These are phyloP conservation scores for Aspergillus phoenicis DNA, from an alignment of 2,329 filamentous ascomycete genomes.

Conservation along the genomic window DNA sequence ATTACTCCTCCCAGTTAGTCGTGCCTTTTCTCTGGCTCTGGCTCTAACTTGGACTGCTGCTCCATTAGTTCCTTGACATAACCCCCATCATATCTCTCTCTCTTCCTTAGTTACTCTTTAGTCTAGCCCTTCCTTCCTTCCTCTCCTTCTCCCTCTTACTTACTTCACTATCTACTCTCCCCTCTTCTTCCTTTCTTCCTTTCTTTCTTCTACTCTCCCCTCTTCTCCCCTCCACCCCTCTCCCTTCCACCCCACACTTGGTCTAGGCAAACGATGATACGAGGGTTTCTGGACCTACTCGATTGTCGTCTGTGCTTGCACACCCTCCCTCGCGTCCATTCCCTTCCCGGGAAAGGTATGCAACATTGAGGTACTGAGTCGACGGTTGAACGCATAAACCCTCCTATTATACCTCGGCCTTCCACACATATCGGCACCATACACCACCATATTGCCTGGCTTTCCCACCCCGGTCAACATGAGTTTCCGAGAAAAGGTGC, in stretches of 20 bases:
- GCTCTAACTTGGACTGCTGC: neutral
- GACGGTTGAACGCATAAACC: conserved; percentile 19
- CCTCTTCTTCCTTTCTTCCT: neutral
- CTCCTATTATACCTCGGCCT: neutral
- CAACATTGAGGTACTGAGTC: conserved; percentile 28
- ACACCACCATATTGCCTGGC: conserved; percentile 6
- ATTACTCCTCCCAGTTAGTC: conserved; percentile 12
- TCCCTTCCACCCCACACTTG: neutral
- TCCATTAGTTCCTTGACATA: no score
- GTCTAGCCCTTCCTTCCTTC: conserved; percentile 5
- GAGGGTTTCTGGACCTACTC: conserved; percentile 17
- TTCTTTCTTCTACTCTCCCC: conserved; percentile 5
- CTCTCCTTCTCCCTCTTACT: conserved; percentile 8
- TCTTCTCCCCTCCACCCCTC: conserved; percentile 1
- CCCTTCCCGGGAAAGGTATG: conserved; percentile 34
- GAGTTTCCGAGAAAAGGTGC: conserved; percentile 43
- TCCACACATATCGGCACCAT: conserved; percentile 1
- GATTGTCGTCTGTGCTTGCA: conserved; percentile 38
- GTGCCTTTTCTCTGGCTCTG: neutral
- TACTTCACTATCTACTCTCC: conserved; percentile 10
- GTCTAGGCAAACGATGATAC: conserved; percentile 33
- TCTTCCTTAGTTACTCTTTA: neutral
- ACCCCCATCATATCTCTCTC: no score
- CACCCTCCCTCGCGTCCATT: conserved; percentile 32
- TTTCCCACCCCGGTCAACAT: conserved; percentile 27